phyloP scores from a whole-genome alignment of 352 stramenopile genomes.

The Phytophthora uliginosa region DNA sequence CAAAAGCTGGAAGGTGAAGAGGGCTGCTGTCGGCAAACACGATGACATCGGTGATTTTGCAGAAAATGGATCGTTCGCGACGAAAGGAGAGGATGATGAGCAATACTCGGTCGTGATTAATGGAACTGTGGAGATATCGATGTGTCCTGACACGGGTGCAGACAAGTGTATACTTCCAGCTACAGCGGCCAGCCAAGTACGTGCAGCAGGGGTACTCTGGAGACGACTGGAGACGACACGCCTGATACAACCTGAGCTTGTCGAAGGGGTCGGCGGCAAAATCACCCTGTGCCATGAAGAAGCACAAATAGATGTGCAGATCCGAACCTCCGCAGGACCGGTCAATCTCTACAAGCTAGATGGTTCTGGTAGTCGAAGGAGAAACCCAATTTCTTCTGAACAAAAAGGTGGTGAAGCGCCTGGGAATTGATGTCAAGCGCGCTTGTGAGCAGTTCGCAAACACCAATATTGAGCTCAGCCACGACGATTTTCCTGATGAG shows the following conservation, averaged over 20 bases:
- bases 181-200: no score
- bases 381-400: slow-evolving; percentile 11
- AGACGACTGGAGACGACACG: no score
- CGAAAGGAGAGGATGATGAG: not conserved
- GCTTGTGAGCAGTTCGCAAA: slow-evolving; percentile 20
- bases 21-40: not conserved
- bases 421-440: slow-evolving; percentile 26
- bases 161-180: not conserved
- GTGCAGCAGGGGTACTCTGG: not conserved
- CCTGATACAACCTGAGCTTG: not conserved
- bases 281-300: not conserved
- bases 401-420: slow-evolving; percentile 7
- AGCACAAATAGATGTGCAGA: slow-evolving; percentile 12
- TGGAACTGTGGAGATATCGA: slow-evolving; percentile 9
- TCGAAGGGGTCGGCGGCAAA: not conserved
- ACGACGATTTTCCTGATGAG: slow-evolving; percentile 8
- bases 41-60: not conserved
- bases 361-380: slow-evolving; percentile 5
- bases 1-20: not conserved
- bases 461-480: slow-evolving; percentile 13
- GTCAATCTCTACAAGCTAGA: slow-evolving; percentile 20
- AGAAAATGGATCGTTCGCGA: not conserved
- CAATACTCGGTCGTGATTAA: slow-evolving; percentile 11
- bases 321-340: slow-evolving; percentile 14
- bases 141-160: slow-evolving; percentile 16